Base-by-base conservation (phyloP, 1,284 basidiomycete genomes). In the Puccinia polysora region DNA sequence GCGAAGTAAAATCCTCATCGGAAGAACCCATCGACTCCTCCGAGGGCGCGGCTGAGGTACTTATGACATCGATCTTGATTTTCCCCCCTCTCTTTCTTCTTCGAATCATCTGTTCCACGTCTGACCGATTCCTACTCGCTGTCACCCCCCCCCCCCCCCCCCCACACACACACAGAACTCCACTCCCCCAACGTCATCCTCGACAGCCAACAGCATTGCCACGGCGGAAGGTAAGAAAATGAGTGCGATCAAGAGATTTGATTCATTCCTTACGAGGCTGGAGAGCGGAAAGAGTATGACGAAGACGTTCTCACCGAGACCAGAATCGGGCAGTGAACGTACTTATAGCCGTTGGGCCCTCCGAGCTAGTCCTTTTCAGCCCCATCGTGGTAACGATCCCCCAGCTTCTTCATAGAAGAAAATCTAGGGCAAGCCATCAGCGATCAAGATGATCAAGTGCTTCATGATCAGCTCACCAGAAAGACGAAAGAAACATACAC, bases 251-350 rank as follows among this genome's bases (percentile, higher is more conserved):
- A 56, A 56, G 53, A 56, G 38, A n/a, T 2, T 56, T 20, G 53
- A 56, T 36, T 30, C 53, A 4, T 56, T n/a, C 23, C 23, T 56
- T 2, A 56, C 53, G 4, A 34, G 32, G 30, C 14, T 56, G 25
- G 53, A 56, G 53, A 34, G 53, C 32, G 53, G 53, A 10, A 56
- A 36, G 14, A 34, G 53, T 14, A 56, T 56, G 53, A 56, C 53
- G 2, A 56, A 56, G 25, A 56, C 53, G 15, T 56, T 56, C 23
- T 14, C 53, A 6, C 30, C 30, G 6, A 34, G 38, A 3, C 53
- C 32, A 6, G 32, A 56, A n/a, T 18, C 32, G 7, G 32, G 32
- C 12, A 4, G 32, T 34, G n/a, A n/a, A n/a, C n/a, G n/a, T n/a
- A n/a, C n/a, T n/a, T 34, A 56, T 20, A 34, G 53, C 2, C 34